Evolutionary conservation across 2,329 filamentous ascomycete genomes (phyloP).

Genomic region (Tolypocladium ovalisporum): DNA sequence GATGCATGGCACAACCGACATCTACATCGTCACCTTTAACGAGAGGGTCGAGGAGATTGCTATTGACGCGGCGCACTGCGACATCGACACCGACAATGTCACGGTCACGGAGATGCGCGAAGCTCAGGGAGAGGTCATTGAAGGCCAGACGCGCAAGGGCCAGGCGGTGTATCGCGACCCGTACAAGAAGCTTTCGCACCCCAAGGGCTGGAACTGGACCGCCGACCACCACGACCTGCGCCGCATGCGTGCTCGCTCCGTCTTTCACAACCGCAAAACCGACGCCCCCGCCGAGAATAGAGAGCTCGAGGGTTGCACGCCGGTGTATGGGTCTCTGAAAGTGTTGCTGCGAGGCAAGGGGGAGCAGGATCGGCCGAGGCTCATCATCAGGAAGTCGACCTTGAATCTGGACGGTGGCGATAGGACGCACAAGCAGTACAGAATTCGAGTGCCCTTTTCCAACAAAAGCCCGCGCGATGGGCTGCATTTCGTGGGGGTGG

Average conservation of each 20-base stretch:
- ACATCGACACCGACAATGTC: slow-evolving; percentile 43
- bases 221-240: slow-evolving; percentile 67
- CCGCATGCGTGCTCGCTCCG: slow-evolving; percentile 50
- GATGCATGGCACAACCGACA: slow-evolving; percentile 69
- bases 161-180: slow-evolving; percentile 47
- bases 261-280: slow-evolving; percentile 38
- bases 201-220: slow-evolving; percentile 49
- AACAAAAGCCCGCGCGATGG: slow-evolving; percentile 72
- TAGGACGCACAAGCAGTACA: slow-evolving; percentile 33
- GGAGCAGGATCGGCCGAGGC: slow-evolving; percentile 26
- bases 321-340: slow-evolving; percentile 41
- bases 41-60: slow-evolving; percentile 46
- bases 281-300: slow-evolving; percentile 46
- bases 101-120: slow-evolving; percentile 34
- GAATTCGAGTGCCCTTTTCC: slow-evolving; percentile 61
- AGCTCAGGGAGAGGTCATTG: slow-evolving; percentile 20
- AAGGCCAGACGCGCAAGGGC: slow-evolving; percentile 28
- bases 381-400: slow-evolving; percentile 34
- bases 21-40: slow-evolving; percentile 60
- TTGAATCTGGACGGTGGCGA: slow-evolving; percentile 18
- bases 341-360: slow-evolving; percentile 29
- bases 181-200: slow-evolving; percentile 53
- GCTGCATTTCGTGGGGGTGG: slow-evolving; percentile 81
- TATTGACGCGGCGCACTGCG: slow-evolving; percentile 52
- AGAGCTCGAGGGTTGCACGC: slow-evolving; percentile 43